Evolutionary conservation across 345 rosid species (phyloP).

Genomic region (Bruguiera sexangula): DNA sequence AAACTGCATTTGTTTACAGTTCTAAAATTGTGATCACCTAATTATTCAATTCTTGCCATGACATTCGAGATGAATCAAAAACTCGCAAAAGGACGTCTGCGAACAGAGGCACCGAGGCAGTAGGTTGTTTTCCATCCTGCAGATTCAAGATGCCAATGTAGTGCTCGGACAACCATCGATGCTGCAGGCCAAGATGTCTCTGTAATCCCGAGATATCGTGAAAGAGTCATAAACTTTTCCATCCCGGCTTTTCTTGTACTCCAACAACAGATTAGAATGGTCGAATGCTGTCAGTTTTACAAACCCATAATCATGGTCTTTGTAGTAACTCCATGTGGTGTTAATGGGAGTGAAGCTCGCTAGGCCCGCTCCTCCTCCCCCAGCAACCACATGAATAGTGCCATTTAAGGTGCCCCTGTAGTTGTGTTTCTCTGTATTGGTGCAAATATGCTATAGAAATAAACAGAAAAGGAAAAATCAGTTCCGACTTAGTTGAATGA

Average conservation of each 20-base stretch:
- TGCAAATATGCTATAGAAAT: slow-evolving; percentile 51
- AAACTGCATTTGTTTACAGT: too few relatives aligned
- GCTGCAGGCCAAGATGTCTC: slow-evolving; percentile 52
- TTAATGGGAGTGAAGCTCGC: slow-evolving; percentile 39
- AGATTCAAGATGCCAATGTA: slow-evolving; percentile 49
- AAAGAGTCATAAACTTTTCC: slow-evolving; percentile 66
- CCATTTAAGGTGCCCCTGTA: slow-evolving; percentile 54
- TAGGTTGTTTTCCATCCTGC: neutral
- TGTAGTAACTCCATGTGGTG: slow-evolving; percentile 54
- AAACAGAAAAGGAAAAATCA: neutral
- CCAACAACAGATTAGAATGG: slow-evolving; percentile 52
- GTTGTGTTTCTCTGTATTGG: slow-evolving; percentile 40
- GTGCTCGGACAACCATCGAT: slow-evolving; percentile 55
- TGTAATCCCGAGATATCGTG: slow-evolving; percentile 47
- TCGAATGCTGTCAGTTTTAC: slow-evolving; percentile 55
- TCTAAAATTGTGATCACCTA: too few relatives aligned
- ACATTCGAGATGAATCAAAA: too few relatives aligned
- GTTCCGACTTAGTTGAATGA: too few relatives aligned
- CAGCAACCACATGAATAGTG: slow-evolving; percentile 69
- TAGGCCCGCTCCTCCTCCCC: slow-evolving; percentile 69
- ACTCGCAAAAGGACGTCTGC: neutral
- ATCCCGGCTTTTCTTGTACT: slow-evolving; percentile 71
- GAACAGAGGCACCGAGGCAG: too few relatives aligned
- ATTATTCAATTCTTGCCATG: too few relatives aligned
- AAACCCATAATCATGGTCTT: slow-evolving; percentile 41